Conservation (phyloP, 805 yeast genomes). For the Peterozyma xylosa region DNA sequence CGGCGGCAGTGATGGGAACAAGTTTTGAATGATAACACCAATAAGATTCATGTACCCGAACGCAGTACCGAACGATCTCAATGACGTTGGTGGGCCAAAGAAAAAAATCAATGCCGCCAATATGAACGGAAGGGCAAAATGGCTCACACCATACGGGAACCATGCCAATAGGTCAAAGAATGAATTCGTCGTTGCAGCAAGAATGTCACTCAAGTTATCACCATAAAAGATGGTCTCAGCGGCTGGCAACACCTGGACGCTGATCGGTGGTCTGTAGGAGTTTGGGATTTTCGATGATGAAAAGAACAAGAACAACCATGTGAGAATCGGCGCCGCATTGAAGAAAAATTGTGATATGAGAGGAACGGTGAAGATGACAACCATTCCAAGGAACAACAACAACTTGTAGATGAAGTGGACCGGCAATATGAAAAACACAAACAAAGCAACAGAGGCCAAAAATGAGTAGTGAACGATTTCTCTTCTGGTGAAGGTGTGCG, state of each 20-base stretch:
- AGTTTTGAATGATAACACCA: constrained; percentile 77
- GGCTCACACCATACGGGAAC: constrained; percentile 91
- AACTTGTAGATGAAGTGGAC: constrained; percentile 33
- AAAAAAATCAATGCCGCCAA: constrained; percentile 71
- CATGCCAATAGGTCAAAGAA: constrained; percentile 81
- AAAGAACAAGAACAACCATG: constrained; percentile 83
- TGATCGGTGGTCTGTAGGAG: constrained; percentile 76
- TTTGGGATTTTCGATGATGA: constrained; percentile 69
- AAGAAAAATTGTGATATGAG: constrained; percentile 77
- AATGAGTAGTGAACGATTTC: constrained; percentile 36
- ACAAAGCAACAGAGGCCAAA: constrained; percentile 41
- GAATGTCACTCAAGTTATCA: constrained; percentile 76
- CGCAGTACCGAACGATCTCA: constrained; percentile 82
- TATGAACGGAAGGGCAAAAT: constrained; percentile 85
- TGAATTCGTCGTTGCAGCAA: constrained; percentile 64
- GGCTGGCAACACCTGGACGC: constrained; percentile 83
- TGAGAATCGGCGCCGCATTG: constrained; percentile 72
- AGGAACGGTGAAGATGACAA: constrained; percentile 55
- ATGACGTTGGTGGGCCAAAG: constrained; percentile 86
- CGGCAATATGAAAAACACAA: constrained; percentile 54
- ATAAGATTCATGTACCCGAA: constrained; percentile 90
- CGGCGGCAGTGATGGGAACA: constrained; percentile 95
- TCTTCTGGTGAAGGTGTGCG: constrained; percentile 2
- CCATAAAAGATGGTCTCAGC: constrained; percentile 89
- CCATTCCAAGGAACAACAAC: constrained; percentile 26